Evolutionary conservation across 108 stramenopile species (phyloP), one percentile per base, ranked within the genome.

Genomic region (Conticribra guillardii): DNA sequence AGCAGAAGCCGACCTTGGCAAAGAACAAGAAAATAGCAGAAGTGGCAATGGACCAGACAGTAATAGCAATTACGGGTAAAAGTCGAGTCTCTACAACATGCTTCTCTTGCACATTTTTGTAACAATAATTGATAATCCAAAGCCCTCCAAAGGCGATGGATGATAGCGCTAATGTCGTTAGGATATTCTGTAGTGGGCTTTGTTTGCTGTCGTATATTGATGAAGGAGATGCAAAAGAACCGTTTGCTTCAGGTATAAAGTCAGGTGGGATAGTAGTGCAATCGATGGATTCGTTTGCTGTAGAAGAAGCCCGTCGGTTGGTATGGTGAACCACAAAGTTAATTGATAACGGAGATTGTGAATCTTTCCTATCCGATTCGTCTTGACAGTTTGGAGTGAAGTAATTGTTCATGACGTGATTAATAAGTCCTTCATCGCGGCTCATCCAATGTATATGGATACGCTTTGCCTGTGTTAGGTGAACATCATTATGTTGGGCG

Each of bases 351-450:
- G 67, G 46, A 16, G 55, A 58, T 0, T 15, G 21, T 21, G 24
- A 56, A 0, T 31, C 29, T 28, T 48, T 41, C n/a, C n/a, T n/a
- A n/a, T n/a, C n/a, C n/a, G n/a, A n/a, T 8, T 46, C 55, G n/a
- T 11, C 41, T 41, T 69, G 54, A 48, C 46, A 32, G 17, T 48
- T 29, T 8, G 54, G 65, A 28, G 44, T 46, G 4, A 69, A 58
- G 44, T 58, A 69, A 34, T 56, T 69, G 54, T 47, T 29, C 55
- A 69, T 24, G 4, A 72, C 50, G n/a, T 65, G 54, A n/a, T 18
- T 32, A 31, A 72, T 64, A 1, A 72, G 71, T 28, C 71, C 71
- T 24, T 72, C 71, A 34, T 72, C 71, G 54, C 71, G 71, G 54
- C 64, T 60, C 21, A 72, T 54, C 71, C 71, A 72, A 57, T 72